Evolutionary conservation across 352 stramenopile species (phyloP).

Genomic region (Globisporangium iwayamae): DNA sequence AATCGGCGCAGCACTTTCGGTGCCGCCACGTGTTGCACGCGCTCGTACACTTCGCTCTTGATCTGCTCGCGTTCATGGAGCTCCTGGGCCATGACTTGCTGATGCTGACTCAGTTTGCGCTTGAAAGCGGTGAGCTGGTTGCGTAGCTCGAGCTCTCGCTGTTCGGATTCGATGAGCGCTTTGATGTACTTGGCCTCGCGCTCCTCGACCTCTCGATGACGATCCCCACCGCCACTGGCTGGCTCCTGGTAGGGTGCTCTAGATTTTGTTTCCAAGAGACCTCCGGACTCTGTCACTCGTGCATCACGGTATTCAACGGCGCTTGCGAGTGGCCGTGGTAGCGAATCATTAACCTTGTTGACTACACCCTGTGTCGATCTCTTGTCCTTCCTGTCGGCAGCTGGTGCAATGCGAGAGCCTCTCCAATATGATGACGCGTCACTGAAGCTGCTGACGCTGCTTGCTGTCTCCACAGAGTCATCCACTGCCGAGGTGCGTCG

Average conservation of each 20-base stretch:
- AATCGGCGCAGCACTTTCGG: constrained; percentile 55
- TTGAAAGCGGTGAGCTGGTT: constrained; percentile 44
- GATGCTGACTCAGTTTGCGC: constrained; percentile 40
- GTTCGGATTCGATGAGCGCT: constrained; percentile 73
- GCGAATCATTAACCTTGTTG: background rate
- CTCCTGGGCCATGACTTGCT: constrained; percentile 37
- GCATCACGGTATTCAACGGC: background rate
- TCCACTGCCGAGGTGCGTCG: background rate
- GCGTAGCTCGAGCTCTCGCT: constrained; percentile 63
- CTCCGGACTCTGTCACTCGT: background rate
- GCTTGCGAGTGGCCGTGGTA: background rate
- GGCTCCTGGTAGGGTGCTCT: background rate
- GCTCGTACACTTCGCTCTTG: constrained; percentile 47
- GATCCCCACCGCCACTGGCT: background rate
- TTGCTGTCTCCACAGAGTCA: constrained; percentile 15
- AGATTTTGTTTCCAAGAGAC: background rate
- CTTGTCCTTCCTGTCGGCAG: background rate
- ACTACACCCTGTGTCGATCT: background rate
- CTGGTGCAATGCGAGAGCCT: background rate
- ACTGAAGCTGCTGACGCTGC: constrained; percentile 14
- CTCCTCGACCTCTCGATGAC: constrained; percentile 52
- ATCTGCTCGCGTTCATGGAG: constrained; percentile 44
- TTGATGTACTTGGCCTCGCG: constrained; percentile 74
- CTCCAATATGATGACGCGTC: constrained; percentile 14
- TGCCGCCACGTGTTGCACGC: constrained; percentile 34